Evolutionary conservation across 2,329 filamentous ascomycete species (phyloP).

Genomic region (Fusarium verrucosum): DNA sequence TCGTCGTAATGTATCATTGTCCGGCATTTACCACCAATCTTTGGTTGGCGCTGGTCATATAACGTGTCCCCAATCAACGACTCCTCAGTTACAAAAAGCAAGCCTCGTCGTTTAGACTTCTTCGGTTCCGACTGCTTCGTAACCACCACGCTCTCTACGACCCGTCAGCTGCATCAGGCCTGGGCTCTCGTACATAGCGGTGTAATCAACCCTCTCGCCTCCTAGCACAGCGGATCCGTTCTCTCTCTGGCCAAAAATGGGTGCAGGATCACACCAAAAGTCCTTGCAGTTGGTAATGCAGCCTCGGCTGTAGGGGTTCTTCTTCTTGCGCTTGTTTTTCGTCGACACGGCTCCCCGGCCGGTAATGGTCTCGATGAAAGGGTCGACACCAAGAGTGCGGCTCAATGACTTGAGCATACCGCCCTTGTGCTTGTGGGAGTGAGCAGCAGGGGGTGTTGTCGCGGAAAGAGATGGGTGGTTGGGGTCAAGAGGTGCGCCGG

Average conservation of each 20-base stretch:
- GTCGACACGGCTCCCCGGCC: constrained; percentile 76
- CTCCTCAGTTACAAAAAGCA: constrained; percentile 15
- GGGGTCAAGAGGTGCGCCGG: constrained; percentile 75
- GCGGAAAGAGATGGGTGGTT: constrained; percentile 71
- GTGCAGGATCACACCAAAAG: constrained; percentile 93
- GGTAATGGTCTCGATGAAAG: constrained; percentile 91
- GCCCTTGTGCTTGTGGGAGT: constrained; percentile 64
- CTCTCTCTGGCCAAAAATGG: constrained; percentile 78
- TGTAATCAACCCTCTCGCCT: constrained; percentile 85
- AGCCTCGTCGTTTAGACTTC: constrained; percentile 51
- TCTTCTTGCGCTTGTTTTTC: constrained; percentile 63
- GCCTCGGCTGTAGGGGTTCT: constrained; percentile 87
- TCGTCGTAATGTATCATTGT: constrained; percentile 32
- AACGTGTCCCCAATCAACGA: constrained; percentile 12
- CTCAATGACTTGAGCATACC: constrained; percentile 83
- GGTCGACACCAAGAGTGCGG: constrained; percentile 87
- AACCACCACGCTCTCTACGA: constrained; percentile 63
- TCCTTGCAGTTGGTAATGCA: constrained; percentile 90
- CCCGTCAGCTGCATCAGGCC: constrained; percentile 68
- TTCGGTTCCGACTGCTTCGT: constrained; percentile 70
- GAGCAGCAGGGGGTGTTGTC: constrained; percentile 53
- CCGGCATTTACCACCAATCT: constrained; percentile 32
- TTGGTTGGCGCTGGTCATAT: constrained; percentile 22
- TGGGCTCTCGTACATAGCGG: constrained; percentile 87
- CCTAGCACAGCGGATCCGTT: constrained; percentile 79